Percentiles rank a stretch among this genome's conserved stretches.
phyloP scores from a whole-genome alignment of 176 grass and related monocot genomes.

The Phoenix roebelenii region DNA sequence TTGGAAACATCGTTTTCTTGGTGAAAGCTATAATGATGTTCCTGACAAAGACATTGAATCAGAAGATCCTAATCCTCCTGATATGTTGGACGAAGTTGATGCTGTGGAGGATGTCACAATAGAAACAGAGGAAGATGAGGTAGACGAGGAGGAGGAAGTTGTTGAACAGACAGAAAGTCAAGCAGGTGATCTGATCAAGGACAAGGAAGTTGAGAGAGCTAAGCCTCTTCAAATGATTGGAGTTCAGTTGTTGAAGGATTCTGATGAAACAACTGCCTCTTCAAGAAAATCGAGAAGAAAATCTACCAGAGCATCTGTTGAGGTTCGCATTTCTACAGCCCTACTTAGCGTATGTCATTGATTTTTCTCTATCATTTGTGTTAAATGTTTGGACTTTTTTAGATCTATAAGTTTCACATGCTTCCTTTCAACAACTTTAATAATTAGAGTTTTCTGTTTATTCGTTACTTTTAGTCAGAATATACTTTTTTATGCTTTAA shows the following conservation, averaged over 20 bases:
- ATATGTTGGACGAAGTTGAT: conserved; percentile 41
- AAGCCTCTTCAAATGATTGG: conserved; percentile 87
- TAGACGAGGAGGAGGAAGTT: conserved; percentile 63
- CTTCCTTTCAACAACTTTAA: too few species aligned
- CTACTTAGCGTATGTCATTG: too few species aligned
- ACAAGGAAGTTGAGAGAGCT: conserved; percentile 47
- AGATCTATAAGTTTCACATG: too few species aligned
- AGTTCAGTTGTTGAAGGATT: conserved; percentile 75
- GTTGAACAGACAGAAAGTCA: conserved; percentile 54
- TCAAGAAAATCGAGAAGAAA: conserved; percentile 51
- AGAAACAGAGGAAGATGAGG: conserved; percentile 72
- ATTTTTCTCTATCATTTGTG: too few species aligned
- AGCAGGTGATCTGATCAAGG: conserved; percentile 47
- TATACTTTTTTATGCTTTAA: too few species aligned
- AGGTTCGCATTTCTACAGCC: neutral
- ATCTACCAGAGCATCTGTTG: conserved; percentile 25
- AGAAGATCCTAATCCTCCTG: conserved; percentile 37
- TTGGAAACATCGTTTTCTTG: conserved; percentile 85
- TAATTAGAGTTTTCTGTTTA: too few species aligned
- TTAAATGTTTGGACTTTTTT: too few species aligned
- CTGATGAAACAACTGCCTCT: conserved; percentile 46
- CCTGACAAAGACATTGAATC: conserved; percentile 43
- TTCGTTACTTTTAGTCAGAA: too few species aligned
- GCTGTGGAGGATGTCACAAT: conserved; percentile 41
- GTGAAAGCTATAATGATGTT: conserved; percentile 60